Base-by-base conservation (phyloP, 441 rosid genomes). In the Syzygium syzygioides region DNA sequence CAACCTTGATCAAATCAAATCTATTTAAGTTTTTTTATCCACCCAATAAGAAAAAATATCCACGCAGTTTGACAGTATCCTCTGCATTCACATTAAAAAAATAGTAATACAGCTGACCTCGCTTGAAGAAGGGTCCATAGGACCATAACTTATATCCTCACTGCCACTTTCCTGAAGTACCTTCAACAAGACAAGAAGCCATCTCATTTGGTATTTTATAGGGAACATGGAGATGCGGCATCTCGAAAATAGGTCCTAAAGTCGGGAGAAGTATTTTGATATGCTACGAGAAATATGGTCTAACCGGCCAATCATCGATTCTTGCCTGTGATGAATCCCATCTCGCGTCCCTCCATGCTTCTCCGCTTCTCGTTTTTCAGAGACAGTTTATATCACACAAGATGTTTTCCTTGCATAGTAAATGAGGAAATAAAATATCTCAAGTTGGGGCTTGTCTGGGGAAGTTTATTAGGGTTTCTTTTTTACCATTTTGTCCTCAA, bases 221-320 rank as follows among this genome's bases (percentile, higher is more conserved):
- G 50, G n/a, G 41, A 37, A 41, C 23, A 76, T 12, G 52, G 23
- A 76, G 76, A 64, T 64, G 3, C 41, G 41, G 4, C 76, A 34
- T 64, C 41, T 64, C 13, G 3, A 30, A 3, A 64, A 30, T 9
- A 30, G 41, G 76, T 15, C 23, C 19, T 64, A 30, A 64, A 7
- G 20, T 64, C 7, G 66, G 14, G 18, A 15, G n/a, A 15, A 14
- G 71, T 30, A 7, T 14, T 64, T 30, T 7, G 25, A 71, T 20
- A 10, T 1, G 3, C 14, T 5, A 37, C 0, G 5, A 13, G 15
- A 20, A 4, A 37, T 4, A 4, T 5, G 4, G 14, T 37, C 4
- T 37, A 23, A 25, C n/a, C 28, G 4, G 25, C 41, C 26, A 12
- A 41, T 41, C 28, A 37, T 41, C 10, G 4, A 37, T 13, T 3